phyloP scores from a whole-genome alignment of 23 red algal species.

The Gracilaria caudata region DNA sequence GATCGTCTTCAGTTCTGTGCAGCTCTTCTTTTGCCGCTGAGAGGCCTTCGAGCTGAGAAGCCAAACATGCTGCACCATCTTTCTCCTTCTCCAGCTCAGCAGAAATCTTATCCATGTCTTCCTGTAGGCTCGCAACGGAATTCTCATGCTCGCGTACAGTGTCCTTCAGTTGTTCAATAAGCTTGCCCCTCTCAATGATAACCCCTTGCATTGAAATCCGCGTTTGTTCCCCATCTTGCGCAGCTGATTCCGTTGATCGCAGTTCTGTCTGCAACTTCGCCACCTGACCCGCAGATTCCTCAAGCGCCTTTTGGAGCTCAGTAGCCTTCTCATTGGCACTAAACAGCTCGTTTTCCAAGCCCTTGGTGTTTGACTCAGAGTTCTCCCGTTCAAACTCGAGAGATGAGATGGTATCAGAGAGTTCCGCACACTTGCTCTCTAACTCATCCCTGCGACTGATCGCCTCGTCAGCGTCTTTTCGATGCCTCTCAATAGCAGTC shows the following conservation, averaged over 20 bases:
- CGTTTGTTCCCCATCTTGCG: not conserved
- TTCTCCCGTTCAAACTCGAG: slow-evolving; percentile 15
- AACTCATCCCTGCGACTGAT: slow-evolving; percentile 8
- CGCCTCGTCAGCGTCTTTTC: not conserved
- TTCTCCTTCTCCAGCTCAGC: slow-evolving; percentile 11
- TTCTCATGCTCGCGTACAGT: slow-evolving; percentile 13
- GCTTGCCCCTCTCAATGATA: slow-evolving; percentile 5
- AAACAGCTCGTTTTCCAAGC: slow-evolving; percentile 5
- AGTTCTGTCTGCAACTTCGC: slow-evolving; percentile 9
- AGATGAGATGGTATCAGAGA: slow-evolving; percentile 3
- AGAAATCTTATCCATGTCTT: slow-evolving; percentile 10
- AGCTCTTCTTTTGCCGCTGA: not conserved
- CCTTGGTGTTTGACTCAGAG: not conserved
- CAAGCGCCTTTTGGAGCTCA: not conserved
- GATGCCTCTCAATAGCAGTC: not conserved
- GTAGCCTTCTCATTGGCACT: slow-evolving; percentile 14
- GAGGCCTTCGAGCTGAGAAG: not conserved
- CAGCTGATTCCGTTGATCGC: not conserved
- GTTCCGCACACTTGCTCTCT: not conserved
- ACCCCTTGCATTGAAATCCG: slow-evolving; percentile 19
- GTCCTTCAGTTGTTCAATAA: slow-evolving; percentile 24
- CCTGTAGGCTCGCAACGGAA: not conserved
- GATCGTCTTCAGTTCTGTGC: slow-evolving; percentile 1
- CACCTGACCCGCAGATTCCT: slow-evolving; percentile 9
- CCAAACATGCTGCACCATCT: not conserved